Base-by-base conservation (phyloP, 1,284 basidiomycete genomes). In the Anthracocystis panici-leucophaei region DNA sequence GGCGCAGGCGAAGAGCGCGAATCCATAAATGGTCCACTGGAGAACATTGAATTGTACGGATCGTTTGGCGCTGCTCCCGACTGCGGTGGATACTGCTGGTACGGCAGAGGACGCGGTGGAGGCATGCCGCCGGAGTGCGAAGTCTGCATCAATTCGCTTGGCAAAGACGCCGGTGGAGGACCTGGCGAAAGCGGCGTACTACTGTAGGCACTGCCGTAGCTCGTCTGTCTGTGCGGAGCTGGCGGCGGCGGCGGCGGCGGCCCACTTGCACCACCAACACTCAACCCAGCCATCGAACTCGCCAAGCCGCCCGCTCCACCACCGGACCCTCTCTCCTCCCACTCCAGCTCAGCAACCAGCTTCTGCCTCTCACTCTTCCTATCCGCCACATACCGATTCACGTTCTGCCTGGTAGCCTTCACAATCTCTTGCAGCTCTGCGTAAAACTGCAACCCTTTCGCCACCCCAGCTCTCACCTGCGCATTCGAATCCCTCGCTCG, bases 371-470 rank as follows among this genome's bases (percentile, higher is more conserved):
- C 94, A 0, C 87, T 84, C n/a, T 88, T 89, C 29, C 95, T 89
- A 21, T 88, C 87, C 0, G 88, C 86, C 4, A 93, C 87, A 78
- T 92, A 97, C 0, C 87, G 85, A 53, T 88, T 89, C 2, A 90
- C 89, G 70, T 91, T 91, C 7, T 88, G 86, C 56, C 88, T 87
- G 8, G 97, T 88, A 9, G 88, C 88, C 0, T 86, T 83, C 3
- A 91, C 88, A 31, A 96, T 86, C 41, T 90, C 90, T 0, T 88
- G 89, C n/a, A 97, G 88, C 71, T 95, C 93, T 6, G 88, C 88
- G 85, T 98, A 97, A 86, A 97, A 99, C 52, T 91, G 90, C 3
- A 93, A 86, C 0, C 94, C 96, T 84, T 95, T 95, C 20, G 91
- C 90, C 52, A 97, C 86, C 3, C 94, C 95, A 77, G 92, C 92